Evolutionary conservation across 306 rosid species (phyloP).

Genomic region (Hylodesmum podocarpum): DNA sequence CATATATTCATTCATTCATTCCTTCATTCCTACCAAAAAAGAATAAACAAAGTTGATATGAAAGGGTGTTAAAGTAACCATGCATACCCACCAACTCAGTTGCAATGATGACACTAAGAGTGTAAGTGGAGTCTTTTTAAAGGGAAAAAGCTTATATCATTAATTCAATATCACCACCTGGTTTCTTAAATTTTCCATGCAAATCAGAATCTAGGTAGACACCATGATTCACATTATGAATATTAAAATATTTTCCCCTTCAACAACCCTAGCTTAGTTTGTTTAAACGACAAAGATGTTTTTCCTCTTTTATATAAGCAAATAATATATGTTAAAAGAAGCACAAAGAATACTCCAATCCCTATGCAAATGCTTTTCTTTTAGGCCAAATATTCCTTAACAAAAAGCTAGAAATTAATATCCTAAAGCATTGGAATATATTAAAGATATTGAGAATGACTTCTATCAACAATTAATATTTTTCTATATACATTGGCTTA

Average conservation of each 20-base stretch:
- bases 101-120: constrained; percentile 68
- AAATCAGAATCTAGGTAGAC: not conserved
- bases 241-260: not conserved
- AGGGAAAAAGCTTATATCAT: not conserved
- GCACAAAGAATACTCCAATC: not conserved
- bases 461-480: too few species aligned
- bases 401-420: too few species aligned
- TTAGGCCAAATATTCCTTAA: too few species aligned
- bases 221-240: not conserved
- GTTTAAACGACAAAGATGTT: not conserved
- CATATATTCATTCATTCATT: constrained; percentile 63
- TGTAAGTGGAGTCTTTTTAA: constrained; percentile 52
- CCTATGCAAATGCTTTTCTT: not conserved
- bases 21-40: constrained; percentile 50
- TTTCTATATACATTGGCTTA: too few species aligned
- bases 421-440: too few species aligned
- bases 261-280: not conserved
- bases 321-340: not conserved
- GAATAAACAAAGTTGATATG: constrained; percentile 43
- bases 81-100: constrained; percentile 55
- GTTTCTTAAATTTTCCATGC: not conserved
- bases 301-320: not conserved
- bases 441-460: too few species aligned
- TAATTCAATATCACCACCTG: not conserved
- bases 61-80: constrained; percentile 41